Base-by-base conservation (phyloP, 192 early-diverging fungal species). In the Gigaspora rosea region DNA sequence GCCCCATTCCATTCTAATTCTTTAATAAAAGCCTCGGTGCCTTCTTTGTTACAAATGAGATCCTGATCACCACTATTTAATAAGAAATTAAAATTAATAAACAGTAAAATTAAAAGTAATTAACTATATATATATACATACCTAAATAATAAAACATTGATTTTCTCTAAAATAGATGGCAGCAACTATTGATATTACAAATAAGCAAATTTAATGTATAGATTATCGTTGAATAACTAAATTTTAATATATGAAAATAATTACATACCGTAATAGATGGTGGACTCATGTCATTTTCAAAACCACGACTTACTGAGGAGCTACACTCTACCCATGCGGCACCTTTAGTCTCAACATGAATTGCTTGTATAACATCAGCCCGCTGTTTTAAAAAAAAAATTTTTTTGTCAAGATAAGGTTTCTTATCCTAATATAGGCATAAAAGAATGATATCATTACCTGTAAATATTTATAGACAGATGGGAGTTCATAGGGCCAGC, bases 41-140 rank as follows among this genome's bases (percentile, higher is more conserved):
- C 94, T 32, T 90, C 75, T 62, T 85, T 84, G 78, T 95, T 95
- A 79, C 94, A 95, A 66, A 95, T 94, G 64, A 95, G 77, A 77
- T 95, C 94, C 71, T 88, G 77, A 51, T 93, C 91, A 7, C 94
- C 94, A 75, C 92, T 94, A 65, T 59, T 20, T 12, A 52, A n/a
- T 49, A 20, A 15, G 59, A 58, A 11, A 68, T 65, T 54, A 78
- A 36, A 33, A 9, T 56, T 36, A 70, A 51, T 50, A 46, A 50
- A 32, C 9, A 56, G 1, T 56, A 33, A 41, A 27, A 73, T 0
- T n/a, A 33, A 8, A 36, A 41, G 8, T 12, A 20, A 35, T 0
- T 41, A 54, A 18, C 47, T 33, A 36, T 16, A 41, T 15, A 20
- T 27, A 58, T 27, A 27, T 27, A 27, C 62, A 12, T 85, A 92